These are phyloP conservation scores for Sonneratia caseolaris DNA, from an alignment of 345 rosid genomes.

Conservation along the genomic window DNA sequence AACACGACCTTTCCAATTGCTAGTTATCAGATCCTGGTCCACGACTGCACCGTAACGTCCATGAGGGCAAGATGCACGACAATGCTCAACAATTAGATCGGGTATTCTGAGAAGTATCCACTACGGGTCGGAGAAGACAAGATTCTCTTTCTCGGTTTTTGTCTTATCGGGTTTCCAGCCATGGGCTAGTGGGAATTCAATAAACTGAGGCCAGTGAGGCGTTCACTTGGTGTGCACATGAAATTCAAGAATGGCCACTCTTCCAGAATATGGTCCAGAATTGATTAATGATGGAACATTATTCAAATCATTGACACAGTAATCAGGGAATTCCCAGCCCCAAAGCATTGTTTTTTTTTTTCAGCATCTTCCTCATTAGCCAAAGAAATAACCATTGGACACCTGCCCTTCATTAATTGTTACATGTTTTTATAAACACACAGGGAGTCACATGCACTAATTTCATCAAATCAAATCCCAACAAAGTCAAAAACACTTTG, in stretches of 20 bases:
- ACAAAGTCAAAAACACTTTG: not conserved
- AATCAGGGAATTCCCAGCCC: not conserved
- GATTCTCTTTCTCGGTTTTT: too few species aligned
- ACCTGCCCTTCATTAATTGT: not conserved
- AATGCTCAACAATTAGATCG: too few species aligned
- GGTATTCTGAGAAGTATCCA: too few species aligned
- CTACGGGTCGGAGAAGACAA: too few species aligned
- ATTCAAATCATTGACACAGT: constrained; percentile 3
- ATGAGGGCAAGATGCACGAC: too few species aligned
- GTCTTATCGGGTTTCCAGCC: too few species aligned
- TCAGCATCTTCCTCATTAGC: not conserved
- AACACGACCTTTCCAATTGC: too few species aligned
- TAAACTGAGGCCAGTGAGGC: not conserved
- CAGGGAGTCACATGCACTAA: constrained; percentile 8
- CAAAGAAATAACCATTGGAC: not conserved
- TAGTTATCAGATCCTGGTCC: too few species aligned
- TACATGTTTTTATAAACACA: not conserved
- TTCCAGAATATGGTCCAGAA: not conserved
- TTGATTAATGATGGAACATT: not conserved
- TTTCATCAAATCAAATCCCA: constrained; percentile 9
- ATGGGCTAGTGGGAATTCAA: too few species aligned
- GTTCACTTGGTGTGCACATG: not conserved
- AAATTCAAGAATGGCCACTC: constrained; percentile 1
- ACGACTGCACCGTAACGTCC: too few species aligned
- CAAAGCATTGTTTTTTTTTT: not conserved